A percentile compares a stretch with the other conserved stretches of the same genome.
These are phyloP conservation scores for Nakaseomyces bracarensis DNA, from an alignment of 1,139 yeast species.

Conservation along the genomic window DNA sequence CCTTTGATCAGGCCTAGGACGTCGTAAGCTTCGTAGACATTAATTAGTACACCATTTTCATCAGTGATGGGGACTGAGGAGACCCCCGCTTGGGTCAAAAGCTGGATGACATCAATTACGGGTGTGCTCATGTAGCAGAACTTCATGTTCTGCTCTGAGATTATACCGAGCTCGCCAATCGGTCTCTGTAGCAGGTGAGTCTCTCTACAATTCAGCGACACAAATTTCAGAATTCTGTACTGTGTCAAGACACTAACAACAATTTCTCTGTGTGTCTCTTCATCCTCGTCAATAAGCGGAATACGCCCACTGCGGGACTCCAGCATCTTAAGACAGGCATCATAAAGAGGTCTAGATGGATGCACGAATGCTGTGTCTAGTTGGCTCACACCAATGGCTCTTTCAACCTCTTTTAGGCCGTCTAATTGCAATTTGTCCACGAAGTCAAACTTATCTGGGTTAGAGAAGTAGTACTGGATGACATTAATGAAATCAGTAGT, in stretches of 20 bases:
- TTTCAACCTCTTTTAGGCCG: constrained; percentile 79
- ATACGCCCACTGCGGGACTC: constrained; percentile 86
- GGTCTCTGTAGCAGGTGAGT: constrained; percentile 79
- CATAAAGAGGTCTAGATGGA: constrained; percentile 84
- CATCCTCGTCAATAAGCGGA: constrained; percentile 90
- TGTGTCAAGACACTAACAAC: constrained; percentile 94
- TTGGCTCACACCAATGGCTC: constrained; percentile 80
- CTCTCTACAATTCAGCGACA: constrained; percentile 92
- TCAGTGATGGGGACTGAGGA: constrained; percentile 92
- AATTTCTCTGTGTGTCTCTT: constrained; percentile 84
- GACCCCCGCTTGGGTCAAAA: constrained; percentile 69
- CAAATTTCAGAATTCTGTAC: constrained; percentile 90
- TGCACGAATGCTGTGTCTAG: constrained; percentile 84
- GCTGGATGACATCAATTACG: constrained; percentile 85
- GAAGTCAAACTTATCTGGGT: constrained; percentile 80
- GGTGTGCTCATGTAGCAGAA: constrained; percentile 90
- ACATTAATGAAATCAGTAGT: constrained; percentile 91
- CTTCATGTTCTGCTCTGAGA: constrained; percentile 51
- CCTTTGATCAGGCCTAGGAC: constrained; percentile 89
- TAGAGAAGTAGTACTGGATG: constrained; percentile 86
- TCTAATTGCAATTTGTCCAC: constrained; percentile 81
- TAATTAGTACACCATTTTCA: constrained; percentile 61
- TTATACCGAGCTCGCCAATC: constrained; percentile 58
- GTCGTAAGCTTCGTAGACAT: constrained; percentile 95
- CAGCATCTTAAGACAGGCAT: constrained; percentile 90